A percentile compares a stretch with the other conserved stretches of the same genome.
phyloP scores from a whole-genome alignment of 495 filamentous ascomycete species.

The Penicillium paradoxum region DNA sequence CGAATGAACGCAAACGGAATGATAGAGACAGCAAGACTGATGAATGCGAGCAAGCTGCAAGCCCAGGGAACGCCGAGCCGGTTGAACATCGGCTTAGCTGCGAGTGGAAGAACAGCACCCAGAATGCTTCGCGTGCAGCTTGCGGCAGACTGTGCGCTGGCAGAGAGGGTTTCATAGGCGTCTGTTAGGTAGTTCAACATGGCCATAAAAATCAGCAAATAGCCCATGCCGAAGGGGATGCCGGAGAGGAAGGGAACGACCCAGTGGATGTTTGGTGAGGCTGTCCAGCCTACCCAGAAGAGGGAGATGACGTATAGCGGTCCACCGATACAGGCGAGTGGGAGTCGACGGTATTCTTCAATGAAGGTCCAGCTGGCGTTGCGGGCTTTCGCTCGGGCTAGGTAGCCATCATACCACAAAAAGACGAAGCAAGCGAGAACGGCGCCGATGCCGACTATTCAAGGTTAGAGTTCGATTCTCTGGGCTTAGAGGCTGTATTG shows the following conservation, averaged over 20 bases:
- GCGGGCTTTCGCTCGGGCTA: constrained; percentile 31
- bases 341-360: constrained; percentile 39
- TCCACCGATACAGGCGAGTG: constrained; percentile 38
- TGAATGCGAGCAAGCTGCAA: constrained; percentile 38
- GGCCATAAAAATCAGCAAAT: constrained; percentile 34
- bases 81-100: constrained; percentile 36
- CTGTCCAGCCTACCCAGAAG: constrained; percentile 40
- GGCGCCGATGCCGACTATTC: constrained; percentile 30
- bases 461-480: background rate
- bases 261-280: constrained; percentile 35
- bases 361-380: constrained; percentile 32
- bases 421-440: constrained; percentile 30
- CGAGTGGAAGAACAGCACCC: constrained; percentile 41
- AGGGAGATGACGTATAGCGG: constrained; percentile 36
- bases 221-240: constrained; percentile 37
- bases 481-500: background rate
- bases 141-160: constrained; percentile 39
- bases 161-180: constrained; percentile 40
- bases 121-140: constrained; percentile 37
- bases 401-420: constrained; percentile 37
- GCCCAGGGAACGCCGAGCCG: constrained; percentile 41
- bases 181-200: constrained; percentile 21
- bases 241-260: constrained; percentile 36
- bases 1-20: constrained; percentile 36
- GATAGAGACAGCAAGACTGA: constrained; percentile 30